Evolutionary conservation across 2,329 filamentous ascomycete genomes (phyloP).

Genomic region (Cadophora sp.): DNA sequence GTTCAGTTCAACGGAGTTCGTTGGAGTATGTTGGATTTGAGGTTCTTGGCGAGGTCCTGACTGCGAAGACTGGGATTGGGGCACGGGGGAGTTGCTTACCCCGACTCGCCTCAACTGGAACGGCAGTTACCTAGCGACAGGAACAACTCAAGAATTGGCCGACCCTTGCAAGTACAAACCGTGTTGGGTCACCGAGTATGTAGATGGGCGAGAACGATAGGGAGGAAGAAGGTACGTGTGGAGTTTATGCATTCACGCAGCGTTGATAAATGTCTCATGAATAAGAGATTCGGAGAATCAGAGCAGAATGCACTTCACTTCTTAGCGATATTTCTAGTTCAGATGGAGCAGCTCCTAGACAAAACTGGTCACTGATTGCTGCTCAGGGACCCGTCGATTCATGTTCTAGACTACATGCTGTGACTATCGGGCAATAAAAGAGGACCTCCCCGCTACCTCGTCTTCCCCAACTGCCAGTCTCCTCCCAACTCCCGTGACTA

Average conservation of each 20-base stretch:
- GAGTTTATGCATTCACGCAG: neutral
- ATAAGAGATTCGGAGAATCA: neutral
- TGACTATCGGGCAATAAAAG: neutral
- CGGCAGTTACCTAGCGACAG: constrained; percentile 5
- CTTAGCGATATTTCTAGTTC: neutral
- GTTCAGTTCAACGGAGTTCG: neutral
- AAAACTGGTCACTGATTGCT: neutral
- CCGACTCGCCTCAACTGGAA: constrained; percentile 6
- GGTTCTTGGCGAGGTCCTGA: constrained; percentile 6
- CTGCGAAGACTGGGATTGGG: neutral
- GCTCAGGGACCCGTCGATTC: constrained; percentile 5
- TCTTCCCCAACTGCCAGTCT: neutral
- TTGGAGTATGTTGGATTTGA: constrained; percentile 13
- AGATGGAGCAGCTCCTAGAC: neutral
- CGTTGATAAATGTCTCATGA: neutral
- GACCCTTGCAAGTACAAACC: constrained; percentile 3
- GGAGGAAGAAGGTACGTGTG: neutral
- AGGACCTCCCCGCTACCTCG: neutral
- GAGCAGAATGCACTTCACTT: constrained; percentile 1
- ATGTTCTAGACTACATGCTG: no score
- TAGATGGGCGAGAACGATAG: neutral
- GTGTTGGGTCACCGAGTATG: constrained; percentile 15
- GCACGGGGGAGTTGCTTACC: constrained; percentile 15
- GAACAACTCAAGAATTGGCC: neutral
- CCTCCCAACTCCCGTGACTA: constrained; percentile 13